A percentile compares a stretch with the other conserved stretches of the same genome.
Evolutionary conservation across 2,329 filamentous ascomycete species (phyloP).

Genomic region (Colletotrichum salicis): DNA sequence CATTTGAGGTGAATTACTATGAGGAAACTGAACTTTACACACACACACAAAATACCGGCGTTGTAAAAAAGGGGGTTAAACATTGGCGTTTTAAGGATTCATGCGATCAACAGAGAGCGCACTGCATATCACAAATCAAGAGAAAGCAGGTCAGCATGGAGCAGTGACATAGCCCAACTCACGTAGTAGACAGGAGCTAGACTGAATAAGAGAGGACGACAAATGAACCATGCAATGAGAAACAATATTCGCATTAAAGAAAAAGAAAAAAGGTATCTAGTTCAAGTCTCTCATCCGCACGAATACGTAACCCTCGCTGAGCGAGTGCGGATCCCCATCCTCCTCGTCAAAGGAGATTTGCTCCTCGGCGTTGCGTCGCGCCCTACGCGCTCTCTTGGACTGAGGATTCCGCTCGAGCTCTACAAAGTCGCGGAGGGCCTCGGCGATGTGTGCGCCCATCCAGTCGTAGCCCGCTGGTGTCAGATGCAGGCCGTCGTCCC

Average conservation of each 20-base stretch:
- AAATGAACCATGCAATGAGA: not conserved
- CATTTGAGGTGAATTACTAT: slow-evolving; percentile 42
- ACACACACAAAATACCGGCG: slow-evolving; percentile 14
- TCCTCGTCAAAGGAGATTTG: slow-evolving; percentile 60
- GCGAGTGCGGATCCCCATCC: slow-evolving; percentile 53
- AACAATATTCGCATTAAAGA: not conserved
- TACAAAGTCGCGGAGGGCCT: slow-evolving; percentile 59
- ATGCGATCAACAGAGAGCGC: slow-evolving; percentile 27
- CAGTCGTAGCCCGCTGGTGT: slow-evolving; percentile 68
- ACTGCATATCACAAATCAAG: slow-evolving; percentile 20
- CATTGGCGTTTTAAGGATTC: slow-evolving; percentile 28
- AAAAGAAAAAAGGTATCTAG: slow-evolving; percentile 43
- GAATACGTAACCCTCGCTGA: slow-evolving; percentile 65
- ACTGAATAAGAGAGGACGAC: not conserved
- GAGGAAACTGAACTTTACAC: not conserved
- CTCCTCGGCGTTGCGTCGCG: slow-evolving; percentile 51
- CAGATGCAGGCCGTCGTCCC: slow-evolving; percentile 72
- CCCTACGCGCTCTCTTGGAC: slow-evolving; percentile 39
- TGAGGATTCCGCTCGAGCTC: slow-evolving; percentile 28
- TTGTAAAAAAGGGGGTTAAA: slow-evolving; percentile 12
- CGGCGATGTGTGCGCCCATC: slow-evolving; percentile 68
- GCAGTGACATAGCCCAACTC: not conserved
- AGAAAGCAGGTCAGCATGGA: not conserved
- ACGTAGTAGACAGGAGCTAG: not conserved
- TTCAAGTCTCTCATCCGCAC: slow-evolving; percentile 64